phyloP scores from a whole-genome alignment of 1,139 yeast species.

The Suhomyces kunorum region DNA sequence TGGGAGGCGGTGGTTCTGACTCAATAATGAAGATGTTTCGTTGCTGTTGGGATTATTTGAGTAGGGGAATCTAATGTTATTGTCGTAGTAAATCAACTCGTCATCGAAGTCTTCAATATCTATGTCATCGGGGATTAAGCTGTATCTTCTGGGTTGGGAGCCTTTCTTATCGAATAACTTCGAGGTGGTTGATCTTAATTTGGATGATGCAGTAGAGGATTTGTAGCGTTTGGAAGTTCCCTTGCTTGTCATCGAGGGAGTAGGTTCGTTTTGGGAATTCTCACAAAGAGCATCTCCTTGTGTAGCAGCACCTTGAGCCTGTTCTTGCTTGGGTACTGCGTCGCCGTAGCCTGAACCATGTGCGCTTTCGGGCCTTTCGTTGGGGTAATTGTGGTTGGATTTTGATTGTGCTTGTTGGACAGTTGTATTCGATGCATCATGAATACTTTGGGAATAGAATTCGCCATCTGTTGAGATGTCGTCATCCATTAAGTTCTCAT shows the following conservation, averaged over 20 bases:
- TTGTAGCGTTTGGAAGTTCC: slow-evolving; percentile 28
- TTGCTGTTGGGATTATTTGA: slow-evolving; percentile 26
- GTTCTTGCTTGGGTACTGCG: neutral
- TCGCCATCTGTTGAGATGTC: slow-evolving; percentile 39
- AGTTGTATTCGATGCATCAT: slow-evolving; percentile 8
- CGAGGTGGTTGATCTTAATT: slow-evolving; percentile 66
- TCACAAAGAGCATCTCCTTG: neutral
- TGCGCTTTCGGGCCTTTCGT: slow-evolving; percentile 1
- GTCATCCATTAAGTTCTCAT: slow-evolving; percentile 32
- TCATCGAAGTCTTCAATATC: slow-evolving; percentile 68
- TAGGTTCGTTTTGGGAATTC: slow-evolving; percentile 2
- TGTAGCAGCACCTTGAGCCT: neutral
- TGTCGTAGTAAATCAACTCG: slow-evolving; percentile 51
- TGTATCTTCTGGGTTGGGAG: slow-evolving; percentile 68
- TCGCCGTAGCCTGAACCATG: neutral
- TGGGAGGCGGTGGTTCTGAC: slow-evolving; percentile 37
- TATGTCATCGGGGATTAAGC: slow-evolving; percentile 69
- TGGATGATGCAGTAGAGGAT: slow-evolving; percentile 38
- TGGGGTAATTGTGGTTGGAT: neutral
- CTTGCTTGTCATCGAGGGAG: slow-evolving; percentile 28
- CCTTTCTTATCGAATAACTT: slow-evolving; percentile 71
- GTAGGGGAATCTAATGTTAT: slow-evolving; percentile 43
- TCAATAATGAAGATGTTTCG: slow-evolving; percentile 37
- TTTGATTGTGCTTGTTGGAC: slow-evolving; percentile 6
- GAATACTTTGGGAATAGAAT: slow-evolving; percentile 13